Evolutionary conservation across 2,329 filamentous ascomycete genomes (phyloP), one percentile per base, ranked within the genome.

Genomic region (Fusarium acutatum): DNA sequence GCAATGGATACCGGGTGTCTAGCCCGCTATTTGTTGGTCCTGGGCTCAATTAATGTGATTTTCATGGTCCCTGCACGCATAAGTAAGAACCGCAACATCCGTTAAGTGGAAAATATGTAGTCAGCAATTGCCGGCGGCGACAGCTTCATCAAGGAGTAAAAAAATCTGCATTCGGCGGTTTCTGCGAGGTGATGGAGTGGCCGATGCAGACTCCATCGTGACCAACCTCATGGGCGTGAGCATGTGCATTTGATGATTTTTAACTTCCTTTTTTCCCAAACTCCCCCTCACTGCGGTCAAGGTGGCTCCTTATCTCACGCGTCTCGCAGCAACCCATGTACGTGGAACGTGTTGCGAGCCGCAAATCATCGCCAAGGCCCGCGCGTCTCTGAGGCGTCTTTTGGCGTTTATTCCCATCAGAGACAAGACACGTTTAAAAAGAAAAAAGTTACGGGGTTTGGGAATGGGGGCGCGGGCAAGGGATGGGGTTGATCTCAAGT

Each of bases 311-410:
- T 60, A 63, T 67, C 54, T 76, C 75, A 78, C 76, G 76, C 76
- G 76, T 75, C 75, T 74, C 73, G 76, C 75, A 78, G 73, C 72
- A 76, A 69, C 62, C 76, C 76, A 76, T 78, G 75, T 68, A 76
- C 76, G 75, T 74, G 73, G 67, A 56, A 73, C 75, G 76, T 78
- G 76, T 77, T 62, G 56, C 61, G 67, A 71, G 63, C 71, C 74
- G 76, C 73, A 76, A 77, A 73, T 75, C 73, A 74, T 71, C 60
- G 60, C 56, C 59, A 68, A 70, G 67, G 40, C 50, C 63, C 64
- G 73, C 75, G 75, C 67, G 72, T 70, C 50, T 71, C 49, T 64
- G 61, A 61, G 66, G 68, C 75, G 67, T 58, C 64, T 47, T 63
- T 69, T 68, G 66, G 66, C 66, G 64, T 69, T 54, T 69, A 75